Base-by-base conservation (phyloP, 441 rosid genomes). In the Mallotus japonicus region DNA sequence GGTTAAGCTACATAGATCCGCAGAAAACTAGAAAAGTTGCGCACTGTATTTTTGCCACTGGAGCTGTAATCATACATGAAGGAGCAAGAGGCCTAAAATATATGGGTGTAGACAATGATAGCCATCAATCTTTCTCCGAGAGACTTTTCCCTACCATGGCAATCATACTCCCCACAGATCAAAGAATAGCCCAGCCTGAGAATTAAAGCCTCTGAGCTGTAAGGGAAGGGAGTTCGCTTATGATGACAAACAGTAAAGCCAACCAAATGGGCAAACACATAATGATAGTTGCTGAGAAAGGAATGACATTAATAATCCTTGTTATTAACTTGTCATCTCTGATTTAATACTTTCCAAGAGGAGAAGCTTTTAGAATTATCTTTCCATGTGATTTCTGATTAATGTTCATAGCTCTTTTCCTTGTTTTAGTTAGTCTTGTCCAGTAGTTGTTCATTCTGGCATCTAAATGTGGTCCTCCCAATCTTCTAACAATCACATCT, bases 71-170 rank as follows among this genome's bases (percentile, higher is more conserved):
- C 47, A 54, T 64, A n/a, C 56, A 57, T 32, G 12, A 55, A 67
- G 53, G 59, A 8, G 69, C 47, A 13, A 56, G 70, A 14, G 59
- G 51, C 66, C 58, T 15, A 72, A 59, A 17, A 32, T 17, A 32
- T 64, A 17, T 12, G 32, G 28, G 16, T 60, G 65, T 46, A 51
- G 51, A 64, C 47, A 69, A 71, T 78, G 65, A 78, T 67, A 75
- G 64, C 70, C 40, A 66, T 28, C 70, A 42, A 34, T 14, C 9
- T 59, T 46, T 53, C 51, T 46, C 24, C 20, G n/a, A 60, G 28
- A 32, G 62, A 34, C 14, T 51, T 17, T 28, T 68, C 47, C 73
- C 58, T 46, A 64, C 70, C 59, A 69, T 32, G 3, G 54, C 32
- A 75, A 75, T 75, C 69, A 62, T 62, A 44, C 19, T 60, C 12